These are phyloP conservation scores for Lactarius pseudohatsudake DNA, from an alignment of 768 basidiomycete species.

Conservation along the genomic window DNA sequence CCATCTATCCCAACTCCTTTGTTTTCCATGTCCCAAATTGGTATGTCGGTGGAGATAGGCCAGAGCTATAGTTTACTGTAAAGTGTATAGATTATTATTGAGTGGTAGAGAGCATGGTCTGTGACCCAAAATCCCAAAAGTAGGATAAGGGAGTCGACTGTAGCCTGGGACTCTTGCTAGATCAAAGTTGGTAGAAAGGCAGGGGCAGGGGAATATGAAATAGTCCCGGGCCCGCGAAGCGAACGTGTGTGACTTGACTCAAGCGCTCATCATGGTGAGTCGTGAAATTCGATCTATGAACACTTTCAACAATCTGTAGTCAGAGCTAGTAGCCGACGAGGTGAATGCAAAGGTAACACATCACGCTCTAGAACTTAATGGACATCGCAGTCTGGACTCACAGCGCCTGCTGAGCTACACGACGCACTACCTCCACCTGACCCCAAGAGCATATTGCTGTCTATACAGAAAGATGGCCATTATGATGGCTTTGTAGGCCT, in stretches of 20 bases:
- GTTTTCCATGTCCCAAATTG: no score
- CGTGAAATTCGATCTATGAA: not conserved
- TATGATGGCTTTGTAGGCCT: slow-evolving; percentile 29
- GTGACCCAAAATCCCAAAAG: no score
- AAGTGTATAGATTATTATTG: no score
- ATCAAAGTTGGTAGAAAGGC: not conserved
- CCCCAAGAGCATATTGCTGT: slow-evolving; percentile 22
- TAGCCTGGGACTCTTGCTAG: no score
- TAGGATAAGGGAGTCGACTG: no score
- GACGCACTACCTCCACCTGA: slow-evolving; percentile 23
- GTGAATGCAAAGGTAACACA: not conserved
- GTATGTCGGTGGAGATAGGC: no score
- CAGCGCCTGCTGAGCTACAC: slow-evolving; percentile 24
- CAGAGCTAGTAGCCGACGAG: not conserved
- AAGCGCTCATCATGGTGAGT: slow-evolving; percentile 17
- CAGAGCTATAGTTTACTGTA: no score
- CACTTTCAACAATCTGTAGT: not conserved
- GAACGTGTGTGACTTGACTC: not conserved
- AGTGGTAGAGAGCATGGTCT: no score
- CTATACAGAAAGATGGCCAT: slow-evolving; percentile 23
- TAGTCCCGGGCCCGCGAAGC: not conserved
- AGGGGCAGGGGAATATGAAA: not conserved
- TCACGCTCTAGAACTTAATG: not conserved
- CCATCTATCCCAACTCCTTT: no score
- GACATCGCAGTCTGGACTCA: slow-evolving; percentile 26